These are phyloP conservation scores for Oryza officinalis DNA, from an alignment of 176 grass and related monocot species.

Conservation along the genomic window DNA sequence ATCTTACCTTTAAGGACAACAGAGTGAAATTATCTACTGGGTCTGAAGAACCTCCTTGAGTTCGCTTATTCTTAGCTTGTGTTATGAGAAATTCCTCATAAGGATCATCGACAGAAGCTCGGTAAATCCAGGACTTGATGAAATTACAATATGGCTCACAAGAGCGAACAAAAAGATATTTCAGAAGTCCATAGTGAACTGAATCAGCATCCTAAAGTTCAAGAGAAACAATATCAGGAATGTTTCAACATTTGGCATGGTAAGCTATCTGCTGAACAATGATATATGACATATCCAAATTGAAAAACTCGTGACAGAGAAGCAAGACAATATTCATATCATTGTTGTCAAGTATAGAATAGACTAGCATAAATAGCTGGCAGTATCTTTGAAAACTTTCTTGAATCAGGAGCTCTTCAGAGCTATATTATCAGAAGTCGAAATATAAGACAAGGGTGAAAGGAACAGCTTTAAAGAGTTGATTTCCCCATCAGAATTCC, in stretches of 20 bases:
- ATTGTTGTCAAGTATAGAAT: background rate
- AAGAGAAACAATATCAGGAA: conserved; percentile 42
- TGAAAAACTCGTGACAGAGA: background rate
- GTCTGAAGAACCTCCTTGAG: conserved; percentile 36
- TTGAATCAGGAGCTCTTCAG: background rate
- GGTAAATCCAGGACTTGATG: conserved; percentile 98
- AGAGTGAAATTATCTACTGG: conserved; percentile 36
- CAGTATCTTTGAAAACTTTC: background rate
- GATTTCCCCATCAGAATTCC: background rate
- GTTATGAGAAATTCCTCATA: conserved; percentile 81
- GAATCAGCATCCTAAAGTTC: conserved; percentile 82
- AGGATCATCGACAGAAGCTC: conserved; percentile 71
- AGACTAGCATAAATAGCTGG: background rate
- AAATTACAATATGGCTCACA: conserved; percentile 90
- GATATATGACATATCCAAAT: conserved; percentile 7
- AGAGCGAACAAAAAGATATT: conserved; percentile 78
- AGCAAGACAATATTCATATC: conserved; percentile 1
- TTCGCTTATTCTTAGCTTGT: conserved; percentile 39
- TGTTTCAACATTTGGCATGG: background rate
- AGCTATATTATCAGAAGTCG: conserved; percentile 3
- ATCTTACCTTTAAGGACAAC: conserved; percentile 64
- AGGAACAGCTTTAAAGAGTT: background rate
- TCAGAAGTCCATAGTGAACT: conserved; percentile 79
- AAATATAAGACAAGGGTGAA: background rate
- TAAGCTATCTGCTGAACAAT: conserved; percentile 34